Evolutionary conservation across 495 filamentous ascomycete genomes (phyloP).

Genomic region (Endocarpon pusillum): DNA sequence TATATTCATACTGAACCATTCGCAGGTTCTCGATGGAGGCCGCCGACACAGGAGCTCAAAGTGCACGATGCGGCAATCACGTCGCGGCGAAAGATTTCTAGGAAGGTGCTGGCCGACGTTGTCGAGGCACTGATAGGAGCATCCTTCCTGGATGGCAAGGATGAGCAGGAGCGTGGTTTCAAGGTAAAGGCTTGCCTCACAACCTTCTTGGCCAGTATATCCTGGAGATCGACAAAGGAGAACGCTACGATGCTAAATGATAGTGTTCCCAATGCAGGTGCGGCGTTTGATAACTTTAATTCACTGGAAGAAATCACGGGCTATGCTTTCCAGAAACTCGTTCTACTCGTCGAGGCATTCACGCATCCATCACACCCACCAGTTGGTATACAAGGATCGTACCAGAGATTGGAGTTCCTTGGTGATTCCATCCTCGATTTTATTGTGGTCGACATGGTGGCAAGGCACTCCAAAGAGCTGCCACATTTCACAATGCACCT

Average conservation of each 20-base stretch:
- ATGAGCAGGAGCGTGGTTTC: conserved; percentile 14
- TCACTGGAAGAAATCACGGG: conserved; percentile 37
- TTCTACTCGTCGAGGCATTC: conserved; percentile 65
- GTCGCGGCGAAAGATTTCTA: conserved; percentile 33
- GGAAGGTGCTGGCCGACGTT: conserved; percentile 78
- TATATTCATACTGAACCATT: conserved; percentile 59
- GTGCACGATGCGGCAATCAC: conserved; percentile 3
- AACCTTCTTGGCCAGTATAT: conserved; percentile 44
- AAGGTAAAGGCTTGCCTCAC: conserved; percentile 49
- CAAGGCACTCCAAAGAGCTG: conserved; percentile 24
- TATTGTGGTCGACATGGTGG: conserved; percentile 32
- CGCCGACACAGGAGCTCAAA: background rate
- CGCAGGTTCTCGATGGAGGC: conserved; percentile 50
- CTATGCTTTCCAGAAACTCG: conserved; percentile 53
- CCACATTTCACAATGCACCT: conserved; percentile 53
- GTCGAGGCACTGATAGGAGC: conserved; percentile 76
- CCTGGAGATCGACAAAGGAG: conserved; percentile 30
- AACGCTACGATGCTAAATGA: conserved; percentile 8
- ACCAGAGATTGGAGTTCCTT: conserved; percentile 81
- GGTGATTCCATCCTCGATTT: conserved; percentile 79
- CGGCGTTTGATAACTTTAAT: conserved; percentile 9
- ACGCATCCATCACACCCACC: conserved; percentile 58
- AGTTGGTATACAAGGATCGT: conserved; percentile 27
- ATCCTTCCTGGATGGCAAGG: conserved; percentile 53
- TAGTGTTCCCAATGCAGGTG: conserved; percentile 6